These are phyloP conservation scores for Cronartium quercuum DNA, from an alignment of 1,284 basidiomycete species.

Conservation along the genomic window DNA sequence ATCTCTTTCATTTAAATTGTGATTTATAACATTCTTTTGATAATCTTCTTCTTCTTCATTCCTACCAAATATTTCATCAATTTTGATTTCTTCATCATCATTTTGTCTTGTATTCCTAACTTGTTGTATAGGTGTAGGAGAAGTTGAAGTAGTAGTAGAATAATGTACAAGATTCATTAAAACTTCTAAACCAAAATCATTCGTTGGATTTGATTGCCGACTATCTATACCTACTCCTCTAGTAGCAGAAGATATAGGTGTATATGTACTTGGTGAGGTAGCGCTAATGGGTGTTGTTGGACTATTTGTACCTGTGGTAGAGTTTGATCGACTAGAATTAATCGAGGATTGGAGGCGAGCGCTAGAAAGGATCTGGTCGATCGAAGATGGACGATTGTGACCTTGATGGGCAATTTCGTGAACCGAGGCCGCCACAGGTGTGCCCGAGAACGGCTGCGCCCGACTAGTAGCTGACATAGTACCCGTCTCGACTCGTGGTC, in stretches of 20 bases:
- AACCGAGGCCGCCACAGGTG: too few relatives aligned
- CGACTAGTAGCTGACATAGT: too few relatives aligned
- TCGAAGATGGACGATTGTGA: neutral
- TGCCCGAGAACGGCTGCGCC: too few relatives aligned
- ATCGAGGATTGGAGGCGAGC: neutral
- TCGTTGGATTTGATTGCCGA: slow-evolving; percentile 17
- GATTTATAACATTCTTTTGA: too few relatives aligned
- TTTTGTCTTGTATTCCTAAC: too few relatives aligned
- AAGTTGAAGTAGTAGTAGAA: too few relatives aligned
- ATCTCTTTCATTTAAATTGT: too few relatives aligned
- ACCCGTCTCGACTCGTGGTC: too few relatives aligned
- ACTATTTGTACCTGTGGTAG: slow-evolving; percentile 3
- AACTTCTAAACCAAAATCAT: slow-evolving; percentile 19
- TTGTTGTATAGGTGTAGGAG: too few relatives aligned
- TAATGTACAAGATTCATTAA: slow-evolving; percentile 31
- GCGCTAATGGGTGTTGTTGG: slow-evolving; percentile 24
- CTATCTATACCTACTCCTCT: slow-evolving; percentile 21
- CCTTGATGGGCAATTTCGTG: neutral
- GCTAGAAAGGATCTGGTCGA: neutral
- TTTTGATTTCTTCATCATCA: too few relatives aligned
- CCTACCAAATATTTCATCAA: too few relatives aligned
- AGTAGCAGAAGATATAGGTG: slow-evolving; percentile 32
- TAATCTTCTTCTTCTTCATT: too few relatives aligned
- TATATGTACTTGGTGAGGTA: slow-evolving; percentile 32
- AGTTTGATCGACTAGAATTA: slow-evolving; percentile 32